Base-by-base conservation (phyloP, 352 stramenopile species). In the Pythium aristosporum region DNA sequence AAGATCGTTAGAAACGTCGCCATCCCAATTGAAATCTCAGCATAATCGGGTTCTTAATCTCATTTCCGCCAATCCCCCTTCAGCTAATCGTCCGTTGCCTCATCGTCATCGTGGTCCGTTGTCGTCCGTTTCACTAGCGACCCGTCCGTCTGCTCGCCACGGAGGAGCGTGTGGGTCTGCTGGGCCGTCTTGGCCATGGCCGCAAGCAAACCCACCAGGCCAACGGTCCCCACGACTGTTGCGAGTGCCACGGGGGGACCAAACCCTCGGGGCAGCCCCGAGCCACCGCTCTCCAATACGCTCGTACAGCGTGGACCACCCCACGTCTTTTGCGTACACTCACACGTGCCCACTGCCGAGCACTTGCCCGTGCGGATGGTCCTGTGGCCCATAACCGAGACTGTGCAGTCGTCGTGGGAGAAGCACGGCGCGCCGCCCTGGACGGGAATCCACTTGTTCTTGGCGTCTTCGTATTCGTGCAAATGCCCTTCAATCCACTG, bases 401-500 rank as follows among this genome's bases (percentile, higher is more conserved):
- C 37, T 21, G 61, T 56, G 23, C 61, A 67, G 34, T 67, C 61
- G n/a, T 41, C 25, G 37, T 69, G 42, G 12, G 30, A 67, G 6
- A 46, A 53, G 12, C 34, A 72, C 13, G 66, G 32, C 41, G 59
- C 51, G 1, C 51, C 51, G 23, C 66, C 54, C 5, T 23, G 15
- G 21, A 69, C 59, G 2, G 54, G 23, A n/a, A 68, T 42, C 41
- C 51, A 48, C 56, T 44, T 42, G 49, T 72, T 72, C 36, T 51
- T 48, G 43, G 25, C 21, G 49, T 69, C 46, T 51, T 61, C 21
- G 28, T 72, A 68, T 21, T 59, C 44, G 21, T 51, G 20, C 9
- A 68, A 18, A 25, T 72, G 65, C 2, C 43, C 65, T 18, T 72
- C 37, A 36, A 72, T 72, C 50, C 52, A 72, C 34, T 60, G 34